phyloP scores from a whole-genome alignment of 2,329 filamentous ascomycete genomes.

The Geosmithia flava region DNA sequence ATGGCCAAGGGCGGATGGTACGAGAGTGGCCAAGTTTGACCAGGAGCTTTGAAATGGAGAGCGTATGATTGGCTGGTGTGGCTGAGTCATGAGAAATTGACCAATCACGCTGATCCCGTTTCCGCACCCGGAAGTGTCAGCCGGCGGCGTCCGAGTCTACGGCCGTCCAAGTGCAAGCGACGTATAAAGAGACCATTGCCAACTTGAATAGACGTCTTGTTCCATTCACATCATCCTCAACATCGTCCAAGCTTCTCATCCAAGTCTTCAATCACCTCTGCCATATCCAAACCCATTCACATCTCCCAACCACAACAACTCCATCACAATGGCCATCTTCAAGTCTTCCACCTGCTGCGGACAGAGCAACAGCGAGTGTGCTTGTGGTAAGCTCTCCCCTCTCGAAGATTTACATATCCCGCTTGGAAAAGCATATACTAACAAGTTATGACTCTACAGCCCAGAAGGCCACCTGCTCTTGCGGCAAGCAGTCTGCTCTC shows the following conservation, averaged over 20 bases:
- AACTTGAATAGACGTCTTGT: background rate
- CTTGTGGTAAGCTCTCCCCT: slow-evolving; percentile 37
- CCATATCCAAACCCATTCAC: background rate
- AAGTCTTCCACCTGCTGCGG: slow-evolving; percentile 42
- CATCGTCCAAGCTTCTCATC: background rate
- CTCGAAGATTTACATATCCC: background rate
- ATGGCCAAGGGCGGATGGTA: background rate
- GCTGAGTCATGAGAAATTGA: background rate
- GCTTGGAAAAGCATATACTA: background rate
- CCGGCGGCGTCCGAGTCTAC: background rate
- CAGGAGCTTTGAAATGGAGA: background rate
- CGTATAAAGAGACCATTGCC: background rate
- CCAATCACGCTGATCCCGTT: background rate
- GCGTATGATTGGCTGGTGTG: background rate
- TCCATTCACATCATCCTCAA: background rate
- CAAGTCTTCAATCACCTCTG: background rate
- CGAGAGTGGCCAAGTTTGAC: background rate
- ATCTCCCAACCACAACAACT: background rate
- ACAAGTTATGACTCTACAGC: slow-evolving; percentile 21
- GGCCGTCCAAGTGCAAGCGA: background rate
- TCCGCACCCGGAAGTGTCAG: background rate
- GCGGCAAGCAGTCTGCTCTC: slow-evolving; percentile 76
- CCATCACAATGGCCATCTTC: slow-evolving; percentile 18
- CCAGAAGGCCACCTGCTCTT: slow-evolving; percentile 66
- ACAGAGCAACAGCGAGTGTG: slow-evolving; percentile 37